Conservation (phyloP, 2,329 filamentous ascomycete species). For the Aspergillus sp. region DNA sequence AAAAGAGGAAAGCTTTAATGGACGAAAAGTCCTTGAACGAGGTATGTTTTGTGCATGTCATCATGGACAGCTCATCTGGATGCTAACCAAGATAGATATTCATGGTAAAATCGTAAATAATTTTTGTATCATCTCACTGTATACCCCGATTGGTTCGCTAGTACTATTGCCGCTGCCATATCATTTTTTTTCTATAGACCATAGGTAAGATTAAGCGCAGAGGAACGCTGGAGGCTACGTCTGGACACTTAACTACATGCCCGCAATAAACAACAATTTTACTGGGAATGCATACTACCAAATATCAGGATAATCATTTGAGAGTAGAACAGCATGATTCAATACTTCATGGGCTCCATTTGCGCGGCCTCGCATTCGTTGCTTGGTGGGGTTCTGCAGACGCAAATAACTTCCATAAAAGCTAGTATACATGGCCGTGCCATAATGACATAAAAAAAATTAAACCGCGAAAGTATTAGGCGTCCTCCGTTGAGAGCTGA, state of each 20-base stretch:
- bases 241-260: neutral
- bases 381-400: neutral
- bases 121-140: neutral
- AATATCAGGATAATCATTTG: neutral
- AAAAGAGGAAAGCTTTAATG: conserved; percentile 80
- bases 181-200: neutral
- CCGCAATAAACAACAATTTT: neutral
- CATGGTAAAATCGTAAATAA: conserved; percentile 32
- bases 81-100: conserved; percentile 33
- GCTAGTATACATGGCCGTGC: too few relatives aligned
- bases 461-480: too few relatives aligned
- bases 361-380: neutral
- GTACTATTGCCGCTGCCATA: neutral
- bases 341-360: neutral
- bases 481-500: too few relatives aligned
- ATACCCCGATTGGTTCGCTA: neutral
- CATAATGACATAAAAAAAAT: too few relatives aligned
- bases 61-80: neutral
- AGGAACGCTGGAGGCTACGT: neutral
- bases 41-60: conserved; percentile 50
- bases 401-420: neutral
- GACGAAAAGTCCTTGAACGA: conserved; percentile 83
- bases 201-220: neutral
- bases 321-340: neutral
- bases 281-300: neutral